phyloP scores from a whole-genome alignment of 208 protist genomes.

The Crithidia bombi region DNA sequence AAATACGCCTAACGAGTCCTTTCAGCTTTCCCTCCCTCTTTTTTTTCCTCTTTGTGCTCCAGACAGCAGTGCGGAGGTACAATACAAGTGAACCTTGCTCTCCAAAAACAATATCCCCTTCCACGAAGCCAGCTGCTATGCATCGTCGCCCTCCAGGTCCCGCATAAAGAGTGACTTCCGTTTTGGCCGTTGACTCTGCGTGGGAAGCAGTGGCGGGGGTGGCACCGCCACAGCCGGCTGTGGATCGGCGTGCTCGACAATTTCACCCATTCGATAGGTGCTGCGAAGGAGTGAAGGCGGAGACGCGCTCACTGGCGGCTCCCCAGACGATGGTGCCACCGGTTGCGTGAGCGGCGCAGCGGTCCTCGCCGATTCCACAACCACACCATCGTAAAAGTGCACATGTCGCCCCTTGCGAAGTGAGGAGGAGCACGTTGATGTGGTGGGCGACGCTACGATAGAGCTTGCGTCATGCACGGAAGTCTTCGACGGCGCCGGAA shows the following conservation, averaged over 20 bases:
- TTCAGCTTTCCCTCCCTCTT: too few species aligned
- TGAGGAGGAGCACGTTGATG: background rate
- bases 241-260: conserved; percentile 48
- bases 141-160: conserved; percentile 32
- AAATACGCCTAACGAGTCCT: too few species aligned
- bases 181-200: conserved; percentile 34
- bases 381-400: conserved; percentile 25
- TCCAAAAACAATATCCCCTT: background rate
- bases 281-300: conserved; percentile 18
- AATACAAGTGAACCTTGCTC: background rate
- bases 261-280: conserved; percentile 48
- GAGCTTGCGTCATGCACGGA: background rate
- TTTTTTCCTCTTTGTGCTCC: too few species aligned
- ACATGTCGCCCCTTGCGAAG: conserved; percentile 35
- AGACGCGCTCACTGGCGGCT: background rate
- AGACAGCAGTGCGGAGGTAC: too few species aligned
- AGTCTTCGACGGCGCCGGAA: background rate
- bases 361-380: background rate
- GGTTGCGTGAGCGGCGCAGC: background rate
- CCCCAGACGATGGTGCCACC: background rate
- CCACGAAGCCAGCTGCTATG: background rate
- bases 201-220: conserved; percentile 3
- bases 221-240: background rate
- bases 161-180: conserved; percentile 63
- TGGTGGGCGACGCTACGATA: background rate